phyloP scores from a whole-genome alignment of 768 basidiomycete species.

The Goffeauzyma gilvescens region DNA sequence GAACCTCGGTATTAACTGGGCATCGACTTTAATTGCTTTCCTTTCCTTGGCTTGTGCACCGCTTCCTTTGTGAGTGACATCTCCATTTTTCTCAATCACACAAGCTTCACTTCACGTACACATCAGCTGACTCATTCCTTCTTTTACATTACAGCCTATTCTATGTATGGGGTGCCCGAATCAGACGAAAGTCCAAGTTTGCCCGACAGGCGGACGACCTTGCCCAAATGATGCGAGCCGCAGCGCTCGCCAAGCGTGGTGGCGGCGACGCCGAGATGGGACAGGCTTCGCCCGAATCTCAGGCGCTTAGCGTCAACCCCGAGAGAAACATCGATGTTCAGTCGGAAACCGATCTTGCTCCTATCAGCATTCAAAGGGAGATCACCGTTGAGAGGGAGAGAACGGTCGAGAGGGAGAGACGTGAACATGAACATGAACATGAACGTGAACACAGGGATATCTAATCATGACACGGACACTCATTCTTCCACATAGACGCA shows the following conservation, averaged over 20 bases:
- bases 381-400: no score
- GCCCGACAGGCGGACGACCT: slow-evolving; percentile 16
- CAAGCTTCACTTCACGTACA: neutral
- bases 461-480: no score
- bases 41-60: slow-evolving; percentile 18
- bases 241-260: neutral
- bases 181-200: slow-evolving; percentile 13
- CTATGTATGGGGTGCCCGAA: slow-evolving; percentile 12
- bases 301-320: no score
- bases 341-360: no score
- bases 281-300: no score
- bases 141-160: slow-evolving; percentile 9
- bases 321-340: no score
- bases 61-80: slow-evolving; percentile 14
- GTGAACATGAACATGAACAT: no score
- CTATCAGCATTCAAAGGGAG: no score
- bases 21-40: slow-evolving; percentile 17
- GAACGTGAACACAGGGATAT: no score
- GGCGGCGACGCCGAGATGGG: neutral
- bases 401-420: no score
- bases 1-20: slow-evolving; percentile 29
- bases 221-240: slow-evolving; percentile 12
- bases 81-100: neutral
- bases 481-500: no score
- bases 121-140: neutral